Conservation (phyloP, 306 rosid genomes). For the Corylus avellana region DNA sequence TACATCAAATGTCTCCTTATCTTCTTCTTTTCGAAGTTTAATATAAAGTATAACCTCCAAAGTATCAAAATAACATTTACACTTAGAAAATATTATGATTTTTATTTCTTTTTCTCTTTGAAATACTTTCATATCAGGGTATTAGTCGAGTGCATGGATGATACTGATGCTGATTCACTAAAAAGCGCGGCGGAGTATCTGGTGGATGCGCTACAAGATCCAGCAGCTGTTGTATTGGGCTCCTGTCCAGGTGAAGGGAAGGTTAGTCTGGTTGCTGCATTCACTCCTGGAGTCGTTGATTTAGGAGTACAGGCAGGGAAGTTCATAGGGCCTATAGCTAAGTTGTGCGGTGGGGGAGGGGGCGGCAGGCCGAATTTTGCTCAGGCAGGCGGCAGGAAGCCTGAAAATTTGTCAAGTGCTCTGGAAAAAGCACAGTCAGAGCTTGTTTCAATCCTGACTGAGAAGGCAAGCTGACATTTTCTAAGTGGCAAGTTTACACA, state of each 20-base stretch:
- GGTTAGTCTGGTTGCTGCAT: conserved; percentile 95
- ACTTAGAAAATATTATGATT: background rate
- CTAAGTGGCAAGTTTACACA: conserved; percentile 16
- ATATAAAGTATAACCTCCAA: background rate
- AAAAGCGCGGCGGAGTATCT: conserved; percentile 85
- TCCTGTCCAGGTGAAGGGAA: conserved; percentile 87
- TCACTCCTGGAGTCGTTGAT: conserved; percentile 71
- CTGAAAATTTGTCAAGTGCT: conserved; percentile 73
- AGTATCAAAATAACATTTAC: background rate
- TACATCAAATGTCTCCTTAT: conserved; percentile 1
- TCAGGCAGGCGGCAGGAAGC: conserved; percentile 94
- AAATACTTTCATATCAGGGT: conserved; percentile 48
- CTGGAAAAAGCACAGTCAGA: conserved; percentile 73
- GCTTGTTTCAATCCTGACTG: conserved; percentile 54
- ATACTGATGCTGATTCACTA: conserved; percentile 79
- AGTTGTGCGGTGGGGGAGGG: conserved; percentile 93
- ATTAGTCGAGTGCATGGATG: conserved; percentile 83
- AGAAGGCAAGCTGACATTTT: conserved; percentile 51
- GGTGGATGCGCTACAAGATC: conserved; percentile 68
- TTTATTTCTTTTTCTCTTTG: conserved; percentile 3
- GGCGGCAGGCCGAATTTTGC: conserved; percentile 97
- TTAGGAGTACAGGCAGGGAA: conserved; percentile 88
- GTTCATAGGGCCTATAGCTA: conserved; percentile 87
- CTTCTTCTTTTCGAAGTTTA: background rate
- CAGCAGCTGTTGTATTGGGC: conserved; percentile 86